Percentiles rank a stretch among this genome's conserved stretches.
phyloP scores from a whole-genome alignment of 371 early-diverging fungal species.

The Amoeboaphelidium protococcarum region DNA sequence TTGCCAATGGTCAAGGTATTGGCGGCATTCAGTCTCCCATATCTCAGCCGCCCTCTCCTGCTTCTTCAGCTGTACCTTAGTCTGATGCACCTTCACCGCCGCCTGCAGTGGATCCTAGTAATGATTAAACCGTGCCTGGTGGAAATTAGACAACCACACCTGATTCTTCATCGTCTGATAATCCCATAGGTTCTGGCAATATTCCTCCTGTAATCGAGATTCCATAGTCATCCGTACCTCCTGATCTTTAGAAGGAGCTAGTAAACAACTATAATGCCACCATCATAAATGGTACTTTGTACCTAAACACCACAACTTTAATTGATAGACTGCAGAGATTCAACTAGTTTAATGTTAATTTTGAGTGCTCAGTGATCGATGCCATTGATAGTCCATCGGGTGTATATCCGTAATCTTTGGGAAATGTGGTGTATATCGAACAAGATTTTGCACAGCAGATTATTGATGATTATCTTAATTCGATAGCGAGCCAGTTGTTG shows the following conservation, averaged over 20 bases:
- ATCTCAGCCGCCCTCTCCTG: conserved; percentile 3
- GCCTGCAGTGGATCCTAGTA: not conserved
- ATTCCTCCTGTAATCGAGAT: conserved; percentile 2
- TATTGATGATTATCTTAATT: not conserved
- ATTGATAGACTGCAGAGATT: not conserved
- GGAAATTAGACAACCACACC: not conserved
- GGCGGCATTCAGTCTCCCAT: not conserved
- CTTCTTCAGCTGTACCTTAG: not conserved
- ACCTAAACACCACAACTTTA: not conserved
- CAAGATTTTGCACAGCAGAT: conserved; percentile 1
- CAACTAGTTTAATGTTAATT: not conserved
- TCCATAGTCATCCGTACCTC: conserved; percentile 6
- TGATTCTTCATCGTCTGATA: not conserved
- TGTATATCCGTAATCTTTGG: conserved; percentile 9
- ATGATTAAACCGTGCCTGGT: not conserved
- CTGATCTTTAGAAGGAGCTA: conserved; percentile 2
- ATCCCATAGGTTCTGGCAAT: conserved; percentile 5
- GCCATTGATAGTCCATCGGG: conserved; percentile 7
- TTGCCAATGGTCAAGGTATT: conserved; percentile 1
- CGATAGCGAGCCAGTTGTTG: not conserved
- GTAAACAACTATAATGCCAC: not conserved
- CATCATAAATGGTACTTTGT: no score
- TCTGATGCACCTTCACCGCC: not conserved
- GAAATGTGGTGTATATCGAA: conserved; percentile 9
- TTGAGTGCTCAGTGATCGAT: conserved; percentile 4